A percentile compares a stretch with the other conserved stretches of the same genome.
Evolutionary conservation across 345 rosid genomes (phyloP).

Genomic region (Aquilaria malaccensis): DNA sequence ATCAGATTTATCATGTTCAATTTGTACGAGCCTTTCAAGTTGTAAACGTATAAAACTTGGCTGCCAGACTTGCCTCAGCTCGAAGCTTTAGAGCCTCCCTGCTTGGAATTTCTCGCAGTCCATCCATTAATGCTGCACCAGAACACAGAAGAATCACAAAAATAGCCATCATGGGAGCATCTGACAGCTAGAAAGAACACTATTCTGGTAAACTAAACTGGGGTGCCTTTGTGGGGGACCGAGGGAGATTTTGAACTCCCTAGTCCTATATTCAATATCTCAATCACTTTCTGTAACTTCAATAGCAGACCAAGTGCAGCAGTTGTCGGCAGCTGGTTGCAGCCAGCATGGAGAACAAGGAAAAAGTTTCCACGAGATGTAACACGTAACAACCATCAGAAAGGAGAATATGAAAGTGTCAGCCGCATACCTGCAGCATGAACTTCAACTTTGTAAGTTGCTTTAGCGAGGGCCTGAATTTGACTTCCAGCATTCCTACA

Average conservation of each 20-base stretch:
- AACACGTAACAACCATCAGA: no score
- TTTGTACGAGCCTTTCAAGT: no score
- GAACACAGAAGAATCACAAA: not conserved
- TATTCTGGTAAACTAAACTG: not conserved
- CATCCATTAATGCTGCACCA: conserved; percentile 76
- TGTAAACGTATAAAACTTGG: not conserved
- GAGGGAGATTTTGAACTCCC: not conserved
- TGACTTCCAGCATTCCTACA: conserved; percentile 68
- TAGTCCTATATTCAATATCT: no score
- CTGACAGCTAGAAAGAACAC: no score
- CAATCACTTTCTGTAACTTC: no score
- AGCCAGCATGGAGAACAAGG: not conserved
- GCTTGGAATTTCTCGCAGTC: conserved; percentile 79
- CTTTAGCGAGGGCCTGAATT: conserved; percentile 61
- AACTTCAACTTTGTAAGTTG: conserved; percentile 66
- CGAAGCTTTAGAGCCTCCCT: conserved; percentile 92
- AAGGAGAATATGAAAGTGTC: not conserved
- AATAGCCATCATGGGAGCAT: no score
- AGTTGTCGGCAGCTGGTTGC: no score
- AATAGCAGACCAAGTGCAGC: no score
- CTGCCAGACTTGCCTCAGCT: conserved; percentile 56
- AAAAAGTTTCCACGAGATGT: not conserved
- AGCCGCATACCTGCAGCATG: conserved; percentile 58
- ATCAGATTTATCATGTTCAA: not conserved
- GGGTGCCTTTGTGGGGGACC: not conserved